These are phyloP conservation scores for Lunularia cruciata DNA, from an alignment of 225 moss, liverwort and hornwort genomes.

Conservation along the genomic window DNA sequence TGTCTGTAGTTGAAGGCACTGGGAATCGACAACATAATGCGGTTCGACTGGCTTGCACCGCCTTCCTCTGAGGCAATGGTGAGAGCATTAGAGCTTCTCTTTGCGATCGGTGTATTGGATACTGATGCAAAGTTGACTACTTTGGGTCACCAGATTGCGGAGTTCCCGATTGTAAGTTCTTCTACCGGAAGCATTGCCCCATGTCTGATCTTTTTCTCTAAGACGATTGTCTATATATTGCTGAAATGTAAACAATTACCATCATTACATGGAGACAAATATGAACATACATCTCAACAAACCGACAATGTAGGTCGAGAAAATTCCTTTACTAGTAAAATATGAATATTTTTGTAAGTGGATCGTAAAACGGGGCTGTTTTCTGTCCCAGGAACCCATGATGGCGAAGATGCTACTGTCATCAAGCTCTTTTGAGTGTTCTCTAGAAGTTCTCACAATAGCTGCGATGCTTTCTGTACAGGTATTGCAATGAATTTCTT, in stretches of 20 bases:
- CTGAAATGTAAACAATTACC: no score
- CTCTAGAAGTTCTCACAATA: constrained; percentile 79
- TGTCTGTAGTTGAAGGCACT: constrained; percentile 73
- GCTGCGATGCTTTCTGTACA: constrained; percentile 77
- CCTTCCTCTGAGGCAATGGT: constrained; percentile 85
- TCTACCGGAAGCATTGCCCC: background rate
- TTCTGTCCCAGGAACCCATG: constrained; percentile 66
- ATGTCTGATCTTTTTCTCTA: no score
- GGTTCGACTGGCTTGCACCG: constrained; percentile 91
- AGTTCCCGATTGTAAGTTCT: constrained; percentile 68
- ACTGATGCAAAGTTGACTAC: constrained; percentile 80
- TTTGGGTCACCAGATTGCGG: constrained; percentile 78
- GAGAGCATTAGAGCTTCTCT: constrained; percentile 75
- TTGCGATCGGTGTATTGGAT: constrained; percentile 72
- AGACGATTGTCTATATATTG: no score
- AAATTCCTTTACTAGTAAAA: no score
- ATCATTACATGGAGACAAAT: no score
- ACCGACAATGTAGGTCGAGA: no score
- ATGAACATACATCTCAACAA: no score
- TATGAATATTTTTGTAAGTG: no score
- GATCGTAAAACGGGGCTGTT: background rate
- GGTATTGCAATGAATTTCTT: constrained; percentile 13
- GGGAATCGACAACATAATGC: constrained; percentile 98
- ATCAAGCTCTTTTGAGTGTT: constrained; percentile 63
- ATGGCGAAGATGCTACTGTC: constrained; percentile 82